phyloP scores from a whole-genome alignment of 2,329 filamentous ascomycete species.

The Pyricularia pennisetigena region DNA sequence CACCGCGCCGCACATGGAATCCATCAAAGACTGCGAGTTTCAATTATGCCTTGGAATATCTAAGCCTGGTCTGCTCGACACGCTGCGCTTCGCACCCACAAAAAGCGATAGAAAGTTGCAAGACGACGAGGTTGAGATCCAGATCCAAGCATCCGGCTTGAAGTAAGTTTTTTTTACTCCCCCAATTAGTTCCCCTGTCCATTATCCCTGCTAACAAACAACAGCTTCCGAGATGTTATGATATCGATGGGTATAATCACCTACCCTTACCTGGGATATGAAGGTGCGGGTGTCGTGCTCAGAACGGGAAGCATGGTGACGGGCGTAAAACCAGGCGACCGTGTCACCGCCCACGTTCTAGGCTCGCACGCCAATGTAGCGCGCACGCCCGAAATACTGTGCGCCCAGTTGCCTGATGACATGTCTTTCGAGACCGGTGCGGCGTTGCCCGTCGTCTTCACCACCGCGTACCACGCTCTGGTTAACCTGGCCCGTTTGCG shows the following conservation, averaged over 20 bases:
- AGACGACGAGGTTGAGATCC: constrained; percentile 19
- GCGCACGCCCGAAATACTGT: constrained; percentile 14
- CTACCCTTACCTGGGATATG: constrained; percentile 14
- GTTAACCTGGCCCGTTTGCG: constrained; percentile 13
- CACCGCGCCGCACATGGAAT: background rate
- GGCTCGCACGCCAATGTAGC: constrained; percentile 3
- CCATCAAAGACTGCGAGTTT: background rate
- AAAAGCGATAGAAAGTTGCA: background rate
- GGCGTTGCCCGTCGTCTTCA: constrained; percentile 18
- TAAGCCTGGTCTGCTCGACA: background rate
- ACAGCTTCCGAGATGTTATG: constrained; percentile 22
- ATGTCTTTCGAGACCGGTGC: constrained; percentile 13
- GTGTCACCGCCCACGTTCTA: constrained; percentile 9
- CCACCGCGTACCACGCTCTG: constrained; percentile 18
- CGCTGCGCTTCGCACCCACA: background rate
- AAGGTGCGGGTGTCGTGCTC: constrained; percentile 17
- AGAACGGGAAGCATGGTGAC: constrained; percentile 8
- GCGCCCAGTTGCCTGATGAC: constrained; percentile 16
- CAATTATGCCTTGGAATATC: background rate
- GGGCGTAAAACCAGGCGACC: constrained; percentile 20
- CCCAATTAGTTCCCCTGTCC: background rate
- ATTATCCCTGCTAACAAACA: background rate
- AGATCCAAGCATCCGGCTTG: constrained; percentile 18
- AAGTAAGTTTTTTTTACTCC: constrained; percentile 11
- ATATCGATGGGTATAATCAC: constrained; percentile 16